These are phyloP conservation scores for Trichosporon sp. DNA, from an alignment of 1,284 basidiomycete genomes.

Conservation along the genomic window DNA sequence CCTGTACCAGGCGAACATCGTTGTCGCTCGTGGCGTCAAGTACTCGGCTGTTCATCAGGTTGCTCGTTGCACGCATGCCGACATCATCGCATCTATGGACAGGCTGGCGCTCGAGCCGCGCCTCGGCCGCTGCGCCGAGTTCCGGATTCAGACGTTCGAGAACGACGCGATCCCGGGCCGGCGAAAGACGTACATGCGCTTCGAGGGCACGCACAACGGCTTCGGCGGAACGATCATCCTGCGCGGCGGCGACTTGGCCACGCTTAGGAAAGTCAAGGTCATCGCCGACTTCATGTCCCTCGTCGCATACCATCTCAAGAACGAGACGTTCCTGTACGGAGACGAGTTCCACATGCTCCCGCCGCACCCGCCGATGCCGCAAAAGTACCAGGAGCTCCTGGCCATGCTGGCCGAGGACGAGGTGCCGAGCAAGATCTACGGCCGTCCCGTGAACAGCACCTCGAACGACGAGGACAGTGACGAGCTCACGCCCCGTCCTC, in stretches of 20 bases:
- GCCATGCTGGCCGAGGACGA: conserved; percentile 23
- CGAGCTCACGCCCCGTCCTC: conserved; percentile 49
- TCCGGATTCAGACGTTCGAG: conserved; percentile 89
- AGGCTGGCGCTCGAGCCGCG: conserved; percentile 84
- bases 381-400: conserved; percentile 38
- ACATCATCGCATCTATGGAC: conserved; percentile 92
- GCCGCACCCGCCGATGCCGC: conserved; percentile 36
- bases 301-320: conserved; percentile 77
- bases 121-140: conserved; percentile 82
- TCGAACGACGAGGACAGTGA: conserved; percentile 1
- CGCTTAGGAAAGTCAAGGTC: conserved; percentile 79
- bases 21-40: conserved; percentile 87
- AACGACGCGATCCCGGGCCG: conserved; percentile 83
- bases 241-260: conserved; percentile 78
- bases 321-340: conserved; percentile 92
- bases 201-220: conserved; percentile 87
- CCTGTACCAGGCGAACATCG: conserved; percentile 80
- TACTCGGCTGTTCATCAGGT: conserved; percentile 80
- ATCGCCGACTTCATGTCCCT: conserved; percentile 88
- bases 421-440: conserved; percentile 1
- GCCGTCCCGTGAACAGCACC: not conserved
- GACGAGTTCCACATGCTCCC: conserved; percentile 83
- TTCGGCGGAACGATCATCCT: conserved; percentile 92
- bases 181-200: conserved; percentile 94
- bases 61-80: conserved; percentile 88